phyloP scores from a whole-genome alignment of 225 moss, liverwort and hornwort species.

The Pleurozium schreberi region DNA sequence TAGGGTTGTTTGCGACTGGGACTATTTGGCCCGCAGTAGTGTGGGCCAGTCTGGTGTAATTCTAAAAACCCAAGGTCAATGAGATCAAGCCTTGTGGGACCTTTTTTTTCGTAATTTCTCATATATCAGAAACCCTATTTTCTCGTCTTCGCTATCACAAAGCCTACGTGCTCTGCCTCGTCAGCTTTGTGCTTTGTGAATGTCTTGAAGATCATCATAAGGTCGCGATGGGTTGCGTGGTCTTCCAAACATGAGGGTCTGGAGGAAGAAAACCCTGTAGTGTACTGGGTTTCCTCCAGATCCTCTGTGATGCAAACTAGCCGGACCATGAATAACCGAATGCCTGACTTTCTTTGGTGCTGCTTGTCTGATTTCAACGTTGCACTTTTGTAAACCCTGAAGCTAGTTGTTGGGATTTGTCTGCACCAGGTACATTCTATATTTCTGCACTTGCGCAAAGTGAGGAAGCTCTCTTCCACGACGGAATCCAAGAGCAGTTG shows the following conservation, averaged over 20 bases:
- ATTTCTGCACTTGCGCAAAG: constrained; percentile 72
- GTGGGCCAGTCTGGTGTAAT: not conserved
- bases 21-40: not conserved
- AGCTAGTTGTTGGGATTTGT: not conserved
- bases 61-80: not conserved
- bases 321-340: not conserved
- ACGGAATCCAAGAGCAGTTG: constrained; percentile 11
- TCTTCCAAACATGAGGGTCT: not conserved
- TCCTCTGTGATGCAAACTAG: not conserved
- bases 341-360: not conserved
- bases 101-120: not conserved
- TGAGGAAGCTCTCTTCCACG: constrained; percentile 33
- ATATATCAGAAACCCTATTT: not conserved
- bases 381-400: not conserved
- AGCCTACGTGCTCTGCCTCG: not conserved
- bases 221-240: not conserved
- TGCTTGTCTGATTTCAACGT: not conserved
- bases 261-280: not conserved
- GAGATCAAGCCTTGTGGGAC: not conserved
- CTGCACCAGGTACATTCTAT: constrained; percentile 70
- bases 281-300: not conserved
- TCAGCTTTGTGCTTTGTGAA: not conserved
- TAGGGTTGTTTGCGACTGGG: not conserved
- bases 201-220: not conserved
- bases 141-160: not conserved